Base-by-base conservation (phyloP, 176 grass and related monocot genomes). In the Coix lacrymajobi region DNA sequence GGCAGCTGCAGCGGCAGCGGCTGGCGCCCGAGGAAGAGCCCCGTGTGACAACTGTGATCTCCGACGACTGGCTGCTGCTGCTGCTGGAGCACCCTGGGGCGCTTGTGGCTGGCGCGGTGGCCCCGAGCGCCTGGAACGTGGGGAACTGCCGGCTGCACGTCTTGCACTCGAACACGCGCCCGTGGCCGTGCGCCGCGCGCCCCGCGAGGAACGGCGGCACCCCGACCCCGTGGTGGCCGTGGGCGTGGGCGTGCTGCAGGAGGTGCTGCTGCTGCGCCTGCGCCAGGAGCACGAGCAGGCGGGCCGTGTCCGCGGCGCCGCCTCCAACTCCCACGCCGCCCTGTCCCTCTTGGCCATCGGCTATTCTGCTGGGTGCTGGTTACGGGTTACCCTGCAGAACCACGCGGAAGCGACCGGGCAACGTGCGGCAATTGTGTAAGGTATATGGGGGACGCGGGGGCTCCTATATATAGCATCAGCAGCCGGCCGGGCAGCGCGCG, bases 121-220 rank as follows among this genome's bases (percentile, higher is more conserved):
- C 96, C 96, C 96, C 92, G 4, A 98, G 90, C 15, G 96, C 96
- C 86, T 99, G 96, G 85, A 98, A 98, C 52, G 96, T 93, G 3
- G 88, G 78, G 84, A 98, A 98, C 85, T 80, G 76, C 2, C 93
- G 89, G 82, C 46, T 90, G 80, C 96, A 95, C 13, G 96, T 98
- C 85, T 95, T 98, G 93, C 96, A 98, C 92, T 95, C 89, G 79
- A 96, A 98, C 40, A 88, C 87, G 75, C 91, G 90, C 37, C 22
- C 85, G 12, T 28, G 76, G 69, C 13, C n/a, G 2, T 98, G n/a
- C n/a, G 14, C 33, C 20, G 12, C 70, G 24, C 37, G 31, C 11
- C n/a, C 44, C 1, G 52, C 22, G 7, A 22, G 44, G 8, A 80
- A 67, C 62, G 31, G 11, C 77, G 16, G 7, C 52, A 24, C 43